A percentile compares a stretch with the other conserved stretches of the same genome.
phyloP scores from a whole-genome alignment of 306 rosid species.

The Vigna unguiculata region DNA sequence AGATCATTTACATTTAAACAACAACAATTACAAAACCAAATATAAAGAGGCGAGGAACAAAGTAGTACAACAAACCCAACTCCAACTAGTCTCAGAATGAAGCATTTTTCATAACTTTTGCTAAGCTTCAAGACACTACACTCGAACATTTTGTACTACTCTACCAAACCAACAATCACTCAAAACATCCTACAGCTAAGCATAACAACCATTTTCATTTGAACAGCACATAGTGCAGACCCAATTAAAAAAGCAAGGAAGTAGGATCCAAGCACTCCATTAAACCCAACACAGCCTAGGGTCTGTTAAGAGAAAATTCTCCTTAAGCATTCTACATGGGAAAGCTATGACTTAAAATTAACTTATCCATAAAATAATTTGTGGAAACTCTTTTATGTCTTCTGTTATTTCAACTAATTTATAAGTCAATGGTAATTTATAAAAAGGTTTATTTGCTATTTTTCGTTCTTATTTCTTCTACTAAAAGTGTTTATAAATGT shows the following conservation, averaged over 20 bases:
- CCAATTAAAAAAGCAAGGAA: background rate
- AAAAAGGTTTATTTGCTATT: no score
- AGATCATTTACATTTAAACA: slow-evolving; percentile 4
- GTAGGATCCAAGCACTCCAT: background rate
- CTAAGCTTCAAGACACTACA: background rate
- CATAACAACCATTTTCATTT: slow-evolving; percentile 16
- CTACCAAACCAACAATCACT: background rate
- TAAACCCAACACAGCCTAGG: slow-evolving; percentile 8
- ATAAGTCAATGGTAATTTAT: no score
- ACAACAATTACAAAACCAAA: background rate
- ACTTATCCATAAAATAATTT: no score
- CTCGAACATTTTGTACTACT: background rate
- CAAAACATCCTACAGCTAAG: slow-evolving; percentile 7
- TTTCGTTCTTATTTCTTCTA: no score
- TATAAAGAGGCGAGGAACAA: background rate
- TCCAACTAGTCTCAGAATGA: background rate
- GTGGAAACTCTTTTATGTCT: no score
- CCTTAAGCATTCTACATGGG: no score
- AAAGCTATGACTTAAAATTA: no score
- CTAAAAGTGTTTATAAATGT: no score
- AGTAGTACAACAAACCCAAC: background rate
- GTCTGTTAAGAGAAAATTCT: no score
- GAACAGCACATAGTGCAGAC: no score
- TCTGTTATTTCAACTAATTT: no score
- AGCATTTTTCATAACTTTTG: slow-evolving; percentile 4